Evolutionary conservation across 345 rosid species (phyloP), one percentile per base, ranked within the genome.

Genomic region (Salix koriyanagi): DNA sequence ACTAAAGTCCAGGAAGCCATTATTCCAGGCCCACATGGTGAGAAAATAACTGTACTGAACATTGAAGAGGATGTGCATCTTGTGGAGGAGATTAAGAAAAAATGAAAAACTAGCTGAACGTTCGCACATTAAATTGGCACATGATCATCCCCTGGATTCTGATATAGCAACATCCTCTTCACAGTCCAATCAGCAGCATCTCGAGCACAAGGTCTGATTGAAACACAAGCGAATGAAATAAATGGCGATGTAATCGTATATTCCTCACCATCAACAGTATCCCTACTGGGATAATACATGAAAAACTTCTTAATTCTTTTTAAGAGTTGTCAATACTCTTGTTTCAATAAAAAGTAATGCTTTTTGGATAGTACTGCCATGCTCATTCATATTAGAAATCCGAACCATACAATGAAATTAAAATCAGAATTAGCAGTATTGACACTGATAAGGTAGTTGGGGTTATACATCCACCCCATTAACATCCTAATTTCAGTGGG

Each of bases 51-150:
- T 39, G 65, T 86, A 60, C 73, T 89, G 39, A 79, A 76, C 56
- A 32, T 86, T 61, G 91, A 89, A 73, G 94, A 89, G 34, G 92
- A 89, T 80, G 69, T 89, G 46, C 88, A 84, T 67, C 58, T 85
- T 76, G 77, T 70, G 19, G 87, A 88, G 76, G 75, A 81, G 66
- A 82, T 87, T 69, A 77, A 76, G 80, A 85, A 81, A 81, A 76
- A 73, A 75, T 65, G 84, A 79, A 76, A 78, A 44, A 19, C 36
- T 69, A 15, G 32, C 81, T 62, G 73, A 69, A 78, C 75, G 69
- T 77, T 66, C 75, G 56, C 83, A 60, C 70, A 69, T 67, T 9
- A 74, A 69, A 73, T 73, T 84, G 60, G 66, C 76, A 23, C 79
- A 42, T 15, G 77, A 79, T 48, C 86, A 77, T 79, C 37, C 68